Base-by-base conservation (phyloP, 306 rosid species). In the Pyrus communis region DNA sequence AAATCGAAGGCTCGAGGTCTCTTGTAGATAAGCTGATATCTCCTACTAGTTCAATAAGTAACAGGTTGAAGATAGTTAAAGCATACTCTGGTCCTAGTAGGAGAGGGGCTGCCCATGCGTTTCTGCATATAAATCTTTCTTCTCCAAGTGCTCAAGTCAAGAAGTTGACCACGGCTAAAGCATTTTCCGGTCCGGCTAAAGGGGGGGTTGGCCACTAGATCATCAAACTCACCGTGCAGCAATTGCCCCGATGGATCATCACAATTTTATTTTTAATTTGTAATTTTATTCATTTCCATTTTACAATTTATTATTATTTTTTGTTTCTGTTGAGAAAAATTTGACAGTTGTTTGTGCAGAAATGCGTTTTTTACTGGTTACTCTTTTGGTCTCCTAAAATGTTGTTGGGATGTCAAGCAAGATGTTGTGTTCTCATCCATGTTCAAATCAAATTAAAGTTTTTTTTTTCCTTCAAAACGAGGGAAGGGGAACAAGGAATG, bases 71-170 rank as follows among this genome's bases (percentile, higher is more conserved):
- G 62, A 77, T 78, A 45, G 86, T 75, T 70, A 74, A 72, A 81
- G 89, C 93, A 73, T 86, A 87, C 69, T 82, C 89, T 46, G 96
- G 90, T 67, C 96, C 91, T 21, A 88, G 87, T 70, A 46, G 43
- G 51, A 31, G 79, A 35, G 88, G 91, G 38, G 66, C 15, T 23
- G 96, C 86, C 45, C 92, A 79, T 22, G 27, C 69, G 4, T 13
- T 55, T 52, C 49, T 62, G 78, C 78, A 74, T 45, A 27, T 45
- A 1, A 28, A 13, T 61, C 55, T 70, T 52, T 45, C 58, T 27
- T 27, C 78, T 49, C 55, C 55, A 0, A 5, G 55, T 0, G 6
- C 62, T 62, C 38, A 57, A 13, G 10, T 59, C 55, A 67, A 80
- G 76, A 80, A 35, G 75, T 51, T 68, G 58, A 74, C 13, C 40